Base-by-base conservation (phyloP, 1,284 basidiomycete species). In the Ustilago cynodontis region DNA sequence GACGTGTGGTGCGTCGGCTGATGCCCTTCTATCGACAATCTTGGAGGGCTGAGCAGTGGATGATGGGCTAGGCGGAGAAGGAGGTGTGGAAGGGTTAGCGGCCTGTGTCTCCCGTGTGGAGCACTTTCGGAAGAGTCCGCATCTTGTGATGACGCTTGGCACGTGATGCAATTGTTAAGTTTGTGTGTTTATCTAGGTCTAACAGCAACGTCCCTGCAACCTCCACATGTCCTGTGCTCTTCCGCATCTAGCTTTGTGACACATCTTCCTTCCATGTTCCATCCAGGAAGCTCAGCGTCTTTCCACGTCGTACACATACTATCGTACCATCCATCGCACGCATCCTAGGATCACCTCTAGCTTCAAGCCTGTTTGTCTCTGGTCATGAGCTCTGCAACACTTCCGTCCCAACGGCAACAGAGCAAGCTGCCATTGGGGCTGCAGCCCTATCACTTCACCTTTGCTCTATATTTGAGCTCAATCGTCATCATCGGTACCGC, bases 401-500 rank as follows among this genome's bases (percentile, higher is more conserved):
- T 47, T 10, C 7, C 51, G 3, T 58, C 39, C 14, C 62, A 45
- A 58, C 59, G 58, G 45, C 65, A 61, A 20, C 69, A 59, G 18
- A 57, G 60, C 49, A 55, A 56, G 51, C 47, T 77, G 22, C 75
- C 71, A 3, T 18, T 77, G 11, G 71, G 67, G 3, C 35, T 77
- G 7, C 66, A 73, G 45, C 68, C 65, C 2, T 67, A 81, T 47
- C 78, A 83, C 45, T 6, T 79, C 41, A 20, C 68, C 37, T 78
- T 76, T 51, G 67, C 85, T 24, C 39, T 59, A 13, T 57, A 81
- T 24, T 74, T 89, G 20, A 80, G 86, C 1, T 77, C 87, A 50
- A 83, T 89, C 43, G 86, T 91, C 41, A 70, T 88, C 49, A 81
- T 88, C 54, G 90, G 90, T 26, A 91, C 90, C 0, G 63, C 88